Evolutionary conservation across 2,329 filamentous ascomycete genomes (phyloP), one percentile per base, ranked within the genome.

Genomic region (Neospermospora avenae): DNA sequence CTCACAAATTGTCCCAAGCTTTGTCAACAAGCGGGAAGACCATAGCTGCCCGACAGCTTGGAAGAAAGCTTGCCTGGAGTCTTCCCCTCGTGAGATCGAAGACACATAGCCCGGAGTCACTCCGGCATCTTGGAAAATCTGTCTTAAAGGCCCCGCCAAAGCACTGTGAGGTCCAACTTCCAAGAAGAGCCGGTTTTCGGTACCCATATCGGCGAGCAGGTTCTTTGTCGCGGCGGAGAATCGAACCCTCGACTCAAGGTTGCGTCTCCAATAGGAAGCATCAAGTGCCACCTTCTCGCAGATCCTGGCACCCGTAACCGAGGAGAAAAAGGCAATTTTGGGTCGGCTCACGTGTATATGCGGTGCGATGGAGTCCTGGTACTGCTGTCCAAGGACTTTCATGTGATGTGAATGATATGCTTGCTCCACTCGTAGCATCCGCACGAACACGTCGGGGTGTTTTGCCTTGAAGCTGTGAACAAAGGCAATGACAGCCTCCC

Each of bases 261-360:
- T 66, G 8, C 24, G 10, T 18, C 31, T 18, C 80, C 80, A 82
- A 64, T 82, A 82, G 3, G 41, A 37, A 10, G 59, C 34, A n/a
- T 53, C 58, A 3, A 69, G 6, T 59, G 42, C 2, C 22, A 44
- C 8, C n/a, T 31, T 7, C 35, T 35, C 2, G 25, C 42, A 28
- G 62, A 42, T 28, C 16, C 18, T 35, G 54, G 54, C 13, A 58
- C 63, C 3, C 39, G 31, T 62, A 5, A 67, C 64, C 20, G 63
- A 62, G n/a, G 55, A 65, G 18, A 55, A 60, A 41, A 67, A 60
- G 8, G 64, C 58, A 18, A 60, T 37, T 42, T 25, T 44, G 5
- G 54, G 58, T 35, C 51, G 18, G 22, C 16, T 3, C n/a, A 13
- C 13, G 4, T 6, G 6, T 3, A 51, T 10, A 31, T 35, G 31